These are phyloP conservation scores for Kurtzmaniella quercitrusa DNA, from an alignment of 1,139 yeast genomes.

Conservation along the genomic window DNA sequence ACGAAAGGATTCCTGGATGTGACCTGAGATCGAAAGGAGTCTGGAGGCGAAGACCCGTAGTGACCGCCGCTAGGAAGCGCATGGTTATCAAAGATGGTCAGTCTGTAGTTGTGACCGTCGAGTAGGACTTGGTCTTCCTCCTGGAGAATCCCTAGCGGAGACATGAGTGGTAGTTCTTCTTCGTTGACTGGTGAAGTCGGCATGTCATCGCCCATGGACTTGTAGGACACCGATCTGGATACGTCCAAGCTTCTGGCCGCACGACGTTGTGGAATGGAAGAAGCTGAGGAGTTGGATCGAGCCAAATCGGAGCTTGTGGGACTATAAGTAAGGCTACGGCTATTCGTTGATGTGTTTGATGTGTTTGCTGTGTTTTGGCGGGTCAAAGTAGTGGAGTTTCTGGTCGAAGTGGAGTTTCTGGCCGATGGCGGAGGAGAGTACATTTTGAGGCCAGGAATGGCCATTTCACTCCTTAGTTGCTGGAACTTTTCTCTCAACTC, in stretches of 20 bases:
- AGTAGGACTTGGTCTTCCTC: background rate
- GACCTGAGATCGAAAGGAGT: background rate
- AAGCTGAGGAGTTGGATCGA: background rate
- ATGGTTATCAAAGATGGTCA: background rate
- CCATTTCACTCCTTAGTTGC: constrained; percentile 35
- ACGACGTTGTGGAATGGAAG: constrained; percentile 3
- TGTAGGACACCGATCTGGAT: constrained; percentile 6
- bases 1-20: background rate
- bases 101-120: background rate
- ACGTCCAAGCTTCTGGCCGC: constrained; percentile 17
- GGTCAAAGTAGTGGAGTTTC: background rate
- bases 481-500: constrained; percentile 35
- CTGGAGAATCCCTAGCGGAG: background rate
- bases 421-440: constrained; percentile 1
- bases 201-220: constrained; percentile 1
- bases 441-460: constrained; percentile 29
- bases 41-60: background rate
- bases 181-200: constrained; percentile 2
- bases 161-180: background rate
- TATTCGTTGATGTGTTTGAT: background rate
- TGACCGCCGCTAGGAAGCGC: background rate
- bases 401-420: background rate
- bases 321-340: background rate
- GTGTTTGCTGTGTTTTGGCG: background rate
- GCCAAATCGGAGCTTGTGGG: background rate